Conservation (phyloP, 371 early-diverging fungal species). For the Dichotomocladium elegans region DNA sequence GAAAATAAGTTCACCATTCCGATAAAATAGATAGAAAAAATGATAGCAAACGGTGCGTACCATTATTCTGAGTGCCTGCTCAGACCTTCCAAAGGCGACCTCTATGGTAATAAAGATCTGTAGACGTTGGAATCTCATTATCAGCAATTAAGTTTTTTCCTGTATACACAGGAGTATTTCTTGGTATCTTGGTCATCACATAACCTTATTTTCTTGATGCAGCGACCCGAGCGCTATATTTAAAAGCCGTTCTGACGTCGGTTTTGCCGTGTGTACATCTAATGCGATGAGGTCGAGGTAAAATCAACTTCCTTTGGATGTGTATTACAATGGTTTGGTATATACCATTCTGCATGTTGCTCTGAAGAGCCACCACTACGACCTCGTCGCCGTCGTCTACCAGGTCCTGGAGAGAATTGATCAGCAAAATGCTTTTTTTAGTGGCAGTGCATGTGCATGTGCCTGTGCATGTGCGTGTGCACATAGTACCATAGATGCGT, state of each 20-base stretch:
- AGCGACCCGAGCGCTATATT: not conserved
- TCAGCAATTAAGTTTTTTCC: not conserved
- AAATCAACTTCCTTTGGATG: too few relatives aligned
- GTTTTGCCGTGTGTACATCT: slow-evolving; percentile 2
- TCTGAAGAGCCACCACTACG: slow-evolving; percentile 3
- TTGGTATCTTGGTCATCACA: too few relatives aligned
- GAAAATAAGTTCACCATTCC: too few relatives aligned
- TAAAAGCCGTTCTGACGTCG: not conserved
- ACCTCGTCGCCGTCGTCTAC: slow-evolving; percentile 9
- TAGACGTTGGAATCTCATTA: not conserved
- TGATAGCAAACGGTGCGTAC: not conserved
- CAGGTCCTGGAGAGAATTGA: not conserved
- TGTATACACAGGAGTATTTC: not conserved
- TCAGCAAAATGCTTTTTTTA: not conserved
- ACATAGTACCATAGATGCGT: too few relatives aligned
- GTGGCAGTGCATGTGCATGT: not conserved
- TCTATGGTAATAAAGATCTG: not conserved
- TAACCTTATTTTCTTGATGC: slow-evolving; percentile 4
- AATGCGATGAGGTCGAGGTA: too few relatives aligned
- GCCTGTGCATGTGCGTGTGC: too few relatives aligned
- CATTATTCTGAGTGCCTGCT: slow-evolving; percentile 5
- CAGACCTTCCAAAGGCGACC: slow-evolving; percentile 1
- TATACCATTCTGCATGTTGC: not conserved
- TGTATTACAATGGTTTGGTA: too few relatives aligned
- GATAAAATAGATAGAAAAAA: not conserved